Evolutionary conservation across 1,139 yeast genomes (phyloP), one percentile per base, ranked within the genome.

Genomic region (Geotrichum cucujoidarum): DNA sequence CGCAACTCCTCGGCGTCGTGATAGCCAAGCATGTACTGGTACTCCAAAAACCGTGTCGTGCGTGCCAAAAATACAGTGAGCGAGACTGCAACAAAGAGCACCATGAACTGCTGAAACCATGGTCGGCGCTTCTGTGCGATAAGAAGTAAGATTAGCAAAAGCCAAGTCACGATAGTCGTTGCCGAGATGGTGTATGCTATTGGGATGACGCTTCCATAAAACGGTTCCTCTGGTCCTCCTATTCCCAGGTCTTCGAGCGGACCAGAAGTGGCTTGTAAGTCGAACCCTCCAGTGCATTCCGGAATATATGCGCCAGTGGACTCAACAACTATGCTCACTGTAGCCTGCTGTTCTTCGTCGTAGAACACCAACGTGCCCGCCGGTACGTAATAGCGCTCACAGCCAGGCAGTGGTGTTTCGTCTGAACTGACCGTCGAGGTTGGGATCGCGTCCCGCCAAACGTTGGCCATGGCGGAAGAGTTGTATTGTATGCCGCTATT

Each of bases 1-100:
- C 83, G 63, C 27, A 86, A 63, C 39, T 67, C 75, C 1, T 83
- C 80, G 24, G 80, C 77, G 14, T 80, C 70, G 47, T 70, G 76
- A 1, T 90, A 94, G 2, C 68, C 66, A 13, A 47, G 52, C 1
- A 65, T 55, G 58, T 82, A 83, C 52, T 68, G 71, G 2, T 33
- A 7, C 27, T 61, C 51, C 8, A 66, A 58, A 10, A 56, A 53
- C 14, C 48, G 39, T 5, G 64, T 59, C 13, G 63, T 56, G 24
- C 55, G 55, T 3, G 60, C 56, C 32, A 63, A 56, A 16, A 64
- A 60, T 5, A 65, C 56, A 1, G 69, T 63, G 27, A 68, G 54
- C 10, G 67, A 52, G 1, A 60, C 57, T 1, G 69, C 65, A 0
- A 63, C 60, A 29, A 62, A 55, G 11, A 61, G 41, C 1, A 66